phyloP scores from a whole-genome alignment of 768 basidiomycete species.

The Amylocystis lapponica region DNA sequence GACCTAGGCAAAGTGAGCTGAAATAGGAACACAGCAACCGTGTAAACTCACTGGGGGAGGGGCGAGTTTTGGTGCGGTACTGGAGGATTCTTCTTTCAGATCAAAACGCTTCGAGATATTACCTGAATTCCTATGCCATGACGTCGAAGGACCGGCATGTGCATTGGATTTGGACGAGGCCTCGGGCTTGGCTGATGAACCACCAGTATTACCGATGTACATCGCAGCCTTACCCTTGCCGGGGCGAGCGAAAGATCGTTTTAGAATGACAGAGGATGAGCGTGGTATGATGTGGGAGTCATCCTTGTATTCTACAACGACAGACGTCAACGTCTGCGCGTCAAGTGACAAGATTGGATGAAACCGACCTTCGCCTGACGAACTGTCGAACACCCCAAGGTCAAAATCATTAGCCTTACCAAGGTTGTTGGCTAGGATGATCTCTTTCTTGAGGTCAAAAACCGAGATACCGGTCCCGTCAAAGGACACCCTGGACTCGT shows the following conservation, averaged over 20 bases:
- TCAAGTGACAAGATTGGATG: neutral
- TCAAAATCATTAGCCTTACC: slow-evolving; percentile 98
- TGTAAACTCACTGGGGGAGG: slow-evolving; percentile 2
- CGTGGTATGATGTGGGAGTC: slow-evolving; percentile 90
- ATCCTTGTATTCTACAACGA: slow-evolving; percentile 74
- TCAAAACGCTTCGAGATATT: slow-evolving; percentile 88
- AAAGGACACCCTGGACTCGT: slow-evolving; percentile 94
- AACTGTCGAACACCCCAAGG: slow-evolving; percentile 77
- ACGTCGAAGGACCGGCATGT: slow-evolving; percentile 27
- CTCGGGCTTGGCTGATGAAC: slow-evolving; percentile 34
- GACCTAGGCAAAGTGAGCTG: slow-evolving; percentile 18
- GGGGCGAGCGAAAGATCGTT: slow-evolving; percentile 74
- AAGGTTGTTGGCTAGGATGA: slow-evolving; percentile 93
- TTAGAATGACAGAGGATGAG: slow-evolving; percentile 90
- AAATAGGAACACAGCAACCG: neutral
- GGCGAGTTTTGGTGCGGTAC: no score
- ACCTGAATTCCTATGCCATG: slow-evolving; percentile 63
- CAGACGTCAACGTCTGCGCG: neutral
- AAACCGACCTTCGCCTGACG: slow-evolving; percentile 84
- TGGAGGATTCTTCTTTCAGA: slow-evolving; percentile 47
- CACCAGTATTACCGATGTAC: slow-evolving; percentile 52
- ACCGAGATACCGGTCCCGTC: slow-evolving; percentile 99
- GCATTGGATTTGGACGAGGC: slow-evolving; percentile 12
- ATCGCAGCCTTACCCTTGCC: slow-evolving; percentile 80
- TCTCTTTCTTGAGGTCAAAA: slow-evolving; percentile 98